Evolutionary conservation across 2,329 filamentous ascomycete genomes (phyloP), one percentile per base, ranked within the genome.

Genomic region (Pseudomassariella vexata): DNA sequence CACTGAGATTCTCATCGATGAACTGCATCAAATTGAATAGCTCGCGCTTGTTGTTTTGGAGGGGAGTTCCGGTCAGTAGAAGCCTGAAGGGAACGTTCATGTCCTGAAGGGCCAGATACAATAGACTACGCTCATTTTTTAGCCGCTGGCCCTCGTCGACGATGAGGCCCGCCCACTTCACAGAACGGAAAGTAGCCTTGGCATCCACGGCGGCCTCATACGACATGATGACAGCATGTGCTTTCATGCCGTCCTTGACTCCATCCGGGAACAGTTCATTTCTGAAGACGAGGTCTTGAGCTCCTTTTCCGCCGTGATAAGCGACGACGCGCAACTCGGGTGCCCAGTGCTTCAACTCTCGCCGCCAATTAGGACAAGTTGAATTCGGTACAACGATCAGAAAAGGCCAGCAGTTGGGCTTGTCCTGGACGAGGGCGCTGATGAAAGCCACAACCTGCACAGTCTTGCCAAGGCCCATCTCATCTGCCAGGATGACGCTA

Each of bases 401-500:
- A 52, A 95, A 96, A 0, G 92, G 92, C 74, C 85, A 96, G 57
- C 87, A 92, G 50, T 75, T 65, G 5, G 77, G 77, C n/a, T 60
- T 59, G 31, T 80, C 72, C 39, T 82, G 70, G 16, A 82, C 70
- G 22, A 96, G 61, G 1, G 82, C 79, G 2, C 85, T 79, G 38
- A 96, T 72, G 40, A 95, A 75, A 3, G 81, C 77, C 38, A 96
- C 84, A 32, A 95, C 79, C 54, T 98, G 92, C 19, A 98, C 86
- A 0, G 92, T 98, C 64, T 98, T 98, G 19, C 92, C 92, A 2
- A 98, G 74, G 24, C 92, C 92, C 92, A 98, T 98, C 53, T 98
- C 92, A 52, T 98, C 92, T 1, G 92, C 92, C 6, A 96, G 73
- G 37, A 96, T 90, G 18, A 88, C 84, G 49, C 92, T 96, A 50